Evolutionary conservation across 768 basidiomycete species (phyloP).

Genomic region (Strobilomyces confusus): DNA sequence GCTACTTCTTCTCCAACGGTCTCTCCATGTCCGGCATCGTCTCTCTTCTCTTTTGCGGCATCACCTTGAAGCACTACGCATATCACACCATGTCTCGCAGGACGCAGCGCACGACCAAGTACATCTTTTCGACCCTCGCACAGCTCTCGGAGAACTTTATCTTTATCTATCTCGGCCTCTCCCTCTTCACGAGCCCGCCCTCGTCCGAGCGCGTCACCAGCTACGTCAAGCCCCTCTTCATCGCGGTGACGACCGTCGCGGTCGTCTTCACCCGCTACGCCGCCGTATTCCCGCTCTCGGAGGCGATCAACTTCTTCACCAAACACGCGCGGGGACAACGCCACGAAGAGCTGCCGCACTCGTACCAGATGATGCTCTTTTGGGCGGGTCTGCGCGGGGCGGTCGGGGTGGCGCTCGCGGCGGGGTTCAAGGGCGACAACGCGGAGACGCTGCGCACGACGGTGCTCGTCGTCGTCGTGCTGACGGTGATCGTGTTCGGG

Average conservation of each 20-base stretch:
- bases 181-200: conserved; percentile 89
- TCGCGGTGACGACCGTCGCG: conserved; percentile 84
- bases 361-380: conserved; percentile 99
- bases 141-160: conserved; percentile 98
- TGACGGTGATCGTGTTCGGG: conserved; percentile 92
- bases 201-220: conserved; percentile 70
- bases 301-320: conserved; percentile 91
- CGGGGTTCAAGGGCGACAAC: conserved; percentile 92
- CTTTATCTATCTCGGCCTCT: conserved; percentile 97
- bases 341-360: conserved; percentile 89
- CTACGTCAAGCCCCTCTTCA: conserved; percentile 95
- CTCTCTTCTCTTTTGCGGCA: conserved; percentile 95
- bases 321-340: conserved; percentile 81
- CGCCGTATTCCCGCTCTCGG: conserved; percentile 93
- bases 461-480: conserved; percentile 91
- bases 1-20: conserved; percentile 99
- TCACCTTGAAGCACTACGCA: conserved; percentile 99
- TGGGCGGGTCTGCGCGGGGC: conserved; percentile 98
- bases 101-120: conserved; percentile 91
- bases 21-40: conserved; percentile 94
- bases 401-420: conserved; percentile 95
- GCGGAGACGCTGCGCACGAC: conserved; percentile 89
- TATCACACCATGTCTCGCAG: conserved; percentile 98
- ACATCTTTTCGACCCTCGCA: conserved; percentile 92
- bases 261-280: conserved; percentile 94